A percentile compares a stretch with the other conserved stretches of the same genome.
These are phyloP conservation scores for Omphalea diandra DNA, from an alignment of 441 rosid species.

Conservation along the genomic window DNA sequence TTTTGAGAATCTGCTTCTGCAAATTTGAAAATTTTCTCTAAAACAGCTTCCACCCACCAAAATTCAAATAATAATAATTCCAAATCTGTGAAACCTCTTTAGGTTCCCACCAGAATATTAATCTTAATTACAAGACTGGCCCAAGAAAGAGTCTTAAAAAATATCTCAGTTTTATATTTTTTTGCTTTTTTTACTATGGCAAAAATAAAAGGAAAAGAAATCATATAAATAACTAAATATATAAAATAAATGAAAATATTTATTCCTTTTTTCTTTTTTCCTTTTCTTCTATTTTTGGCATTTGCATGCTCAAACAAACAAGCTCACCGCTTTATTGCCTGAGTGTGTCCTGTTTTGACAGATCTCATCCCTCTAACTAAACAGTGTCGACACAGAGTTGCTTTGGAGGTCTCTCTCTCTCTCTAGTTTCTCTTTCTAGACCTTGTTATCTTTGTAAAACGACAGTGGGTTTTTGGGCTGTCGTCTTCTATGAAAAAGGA, in stretches of 20 bases:
- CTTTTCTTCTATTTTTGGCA: background rate
- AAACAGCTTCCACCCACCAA: background rate
- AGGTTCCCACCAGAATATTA: slow-evolving; percentile 14
- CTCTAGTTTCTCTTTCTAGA: slow-evolving; percentile 14
- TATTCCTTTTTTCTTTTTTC: background rate
- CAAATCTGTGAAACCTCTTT: background rate
- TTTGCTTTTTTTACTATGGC: background rate
- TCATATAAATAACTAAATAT: background rate
- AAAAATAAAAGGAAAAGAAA: too few species aligned
- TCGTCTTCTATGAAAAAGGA: slow-evolving; percentile 50
- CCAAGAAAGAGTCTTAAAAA: slow-evolving; percentile 16
- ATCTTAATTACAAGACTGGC: background rate
- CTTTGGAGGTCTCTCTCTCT: slow-evolving; percentile 1
- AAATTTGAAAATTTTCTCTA: background rate
- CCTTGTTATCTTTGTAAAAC: slow-evolving; percentile 8
- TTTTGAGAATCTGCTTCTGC: background rate
- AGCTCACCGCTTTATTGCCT: slow-evolving; percentile 46
- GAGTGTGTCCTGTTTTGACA: slow-evolving; percentile 26
- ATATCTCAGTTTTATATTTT: slow-evolving; percentile 22
- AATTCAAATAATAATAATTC: background rate
- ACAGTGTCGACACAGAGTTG: background rate
- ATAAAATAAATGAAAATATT: background rate
- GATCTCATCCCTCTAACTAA: slow-evolving; percentile 19
- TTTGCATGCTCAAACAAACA: slow-evolving; percentile 55
- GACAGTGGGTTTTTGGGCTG: slow-evolving; percentile 26